Conservation (phyloP, 345 rosid genomes). For the Isatis tinctoria region DNA sequence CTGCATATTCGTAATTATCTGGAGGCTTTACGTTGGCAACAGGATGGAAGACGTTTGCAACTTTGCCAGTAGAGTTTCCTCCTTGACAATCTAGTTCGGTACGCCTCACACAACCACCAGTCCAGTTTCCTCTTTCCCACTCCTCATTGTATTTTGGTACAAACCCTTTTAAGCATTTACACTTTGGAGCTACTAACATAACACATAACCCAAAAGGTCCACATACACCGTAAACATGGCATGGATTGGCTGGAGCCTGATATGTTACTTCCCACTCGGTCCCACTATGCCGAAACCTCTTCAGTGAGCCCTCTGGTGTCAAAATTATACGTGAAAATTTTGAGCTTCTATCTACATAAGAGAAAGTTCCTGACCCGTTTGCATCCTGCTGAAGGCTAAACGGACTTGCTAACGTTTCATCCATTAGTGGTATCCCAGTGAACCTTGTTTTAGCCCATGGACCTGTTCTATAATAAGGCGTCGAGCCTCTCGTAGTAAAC, state of each 20-base stretch:
- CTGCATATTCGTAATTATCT: neutral
- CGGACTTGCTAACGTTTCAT: neutral
- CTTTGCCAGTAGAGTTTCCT: neutral
- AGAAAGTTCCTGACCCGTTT: conserved; percentile 6
- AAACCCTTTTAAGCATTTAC: conserved; percentile 28
- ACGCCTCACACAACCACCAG: conserved; percentile 17
- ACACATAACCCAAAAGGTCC: conserved; percentile 26
- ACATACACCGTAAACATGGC: conserved; percentile 2
- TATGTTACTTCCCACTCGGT: neutral
- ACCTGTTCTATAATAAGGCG: conserved; percentile 22
- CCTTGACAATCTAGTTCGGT: conserved; percentile 6
- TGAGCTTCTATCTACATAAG: neutral
- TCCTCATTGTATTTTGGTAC: conserved; percentile 9
- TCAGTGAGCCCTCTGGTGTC: conserved; percentile 3
- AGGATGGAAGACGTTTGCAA: neutral
- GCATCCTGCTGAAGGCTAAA: conserved; percentile 6
- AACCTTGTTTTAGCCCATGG: conserved; percentile 38
- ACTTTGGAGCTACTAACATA: neutral
- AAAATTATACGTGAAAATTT: neutral
- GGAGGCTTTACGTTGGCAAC: conserved; percentile 19
- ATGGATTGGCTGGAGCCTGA: neutral
- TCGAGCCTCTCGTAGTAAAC: conserved; percentile 16
- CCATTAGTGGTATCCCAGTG: neutral
- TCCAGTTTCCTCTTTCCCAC: conserved; percentile 25
- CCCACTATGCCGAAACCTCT: neutral